Evolutionary conservation across 257 asterid species (phyloP).

Genomic region (Misopates orontium): DNA sequence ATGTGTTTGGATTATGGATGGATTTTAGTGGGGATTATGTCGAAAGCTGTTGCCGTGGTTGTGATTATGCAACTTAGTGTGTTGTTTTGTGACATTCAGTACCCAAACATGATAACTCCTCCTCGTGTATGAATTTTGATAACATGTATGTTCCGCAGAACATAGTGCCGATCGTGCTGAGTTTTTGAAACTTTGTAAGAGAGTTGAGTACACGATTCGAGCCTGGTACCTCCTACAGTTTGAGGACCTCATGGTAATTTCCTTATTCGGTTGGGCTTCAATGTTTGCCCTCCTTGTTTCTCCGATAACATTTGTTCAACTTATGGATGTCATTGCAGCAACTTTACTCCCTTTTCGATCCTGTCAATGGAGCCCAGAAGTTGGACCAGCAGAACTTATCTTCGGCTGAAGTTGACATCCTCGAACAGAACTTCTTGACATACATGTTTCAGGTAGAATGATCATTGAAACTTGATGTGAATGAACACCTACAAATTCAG

Average conservation of each 20-base stretch:
- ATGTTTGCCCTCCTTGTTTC: too few species aligned
- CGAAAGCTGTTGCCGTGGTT: too few species aligned
- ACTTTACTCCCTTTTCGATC: constrained; percentile 95
- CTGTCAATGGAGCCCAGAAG: constrained; percentile 78
- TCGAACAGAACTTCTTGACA: constrained; percentile 84
- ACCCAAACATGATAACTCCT: neutral
- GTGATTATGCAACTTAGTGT: too few species aligned
- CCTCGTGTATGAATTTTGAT: constrained; percentile 16
- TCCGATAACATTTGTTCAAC: too few species aligned
- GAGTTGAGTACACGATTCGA: constrained; percentile 92
- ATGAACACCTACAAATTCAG: neutral
- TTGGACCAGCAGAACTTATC: constrained; percentile 89
- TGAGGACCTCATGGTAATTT: constrained; percentile 95
- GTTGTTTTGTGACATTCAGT: too few species aligned
- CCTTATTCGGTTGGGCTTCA: neutral
- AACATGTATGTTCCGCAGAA: constrained; percentile 45
- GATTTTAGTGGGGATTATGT: too few species aligned
- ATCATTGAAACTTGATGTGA: neutral
- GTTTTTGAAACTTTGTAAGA: constrained; percentile 92
- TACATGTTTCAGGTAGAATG: constrained; percentile 77
- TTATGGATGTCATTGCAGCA: constrained; percentile 59
- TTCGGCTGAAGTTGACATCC: constrained; percentile 67
- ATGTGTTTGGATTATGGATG: neutral
- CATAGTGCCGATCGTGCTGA: constrained; percentile 87
- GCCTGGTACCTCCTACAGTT: constrained; percentile 97